Base-by-base conservation (phyloP, 805 yeast species). In the Wickerhamia fluorescens region DNA sequence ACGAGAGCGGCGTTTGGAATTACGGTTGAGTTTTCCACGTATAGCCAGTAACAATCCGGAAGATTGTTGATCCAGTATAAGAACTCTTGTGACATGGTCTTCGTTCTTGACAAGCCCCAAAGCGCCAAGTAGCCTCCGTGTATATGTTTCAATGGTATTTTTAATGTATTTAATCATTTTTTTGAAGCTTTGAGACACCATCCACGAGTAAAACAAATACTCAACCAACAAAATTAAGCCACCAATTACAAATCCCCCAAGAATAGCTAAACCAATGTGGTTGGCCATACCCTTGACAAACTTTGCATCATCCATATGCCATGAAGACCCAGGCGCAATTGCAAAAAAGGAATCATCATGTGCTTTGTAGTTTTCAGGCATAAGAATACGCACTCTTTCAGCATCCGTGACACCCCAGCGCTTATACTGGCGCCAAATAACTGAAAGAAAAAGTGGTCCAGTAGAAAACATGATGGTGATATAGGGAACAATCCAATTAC, bases 381-480 rank as follows among this genome's bases (percentile, higher is more conserved):
- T 70, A 43, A 87, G 58, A 26, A 86, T 73, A 41, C 84, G 62
- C 12, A 85, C 79, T 23, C 66, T 71, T 7, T 73, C 85, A 6
- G 74, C 70, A 17, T 70, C 80, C 1, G 82, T 75, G 12, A 76
- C 72, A 2, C 79, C 79, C 81, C 84, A 78, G 40, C 95, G 68
- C 54, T 81, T 82, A 56, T 82, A 87, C 45, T 78, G 84, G 56
- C 84, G 83, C 87, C 94, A 82, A 43, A 88, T 69, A 20, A 84
- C 87, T 13, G 92, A 79, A 24, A 88, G 64, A 48, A 84, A 87
- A 32, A 88, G 59, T 0, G 96, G 96, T 8, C 96, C 96, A 0
- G 96, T 88, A 8, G 94, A 78, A 47, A 75, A 81, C 95, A 88
- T 85, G 52, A 88, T 86, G 19, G 96, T 86, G 37, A 87, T 62